Conservation (phyloP, 768 basidiomycete species). For the Phanerochaete carnosa region DNA sequence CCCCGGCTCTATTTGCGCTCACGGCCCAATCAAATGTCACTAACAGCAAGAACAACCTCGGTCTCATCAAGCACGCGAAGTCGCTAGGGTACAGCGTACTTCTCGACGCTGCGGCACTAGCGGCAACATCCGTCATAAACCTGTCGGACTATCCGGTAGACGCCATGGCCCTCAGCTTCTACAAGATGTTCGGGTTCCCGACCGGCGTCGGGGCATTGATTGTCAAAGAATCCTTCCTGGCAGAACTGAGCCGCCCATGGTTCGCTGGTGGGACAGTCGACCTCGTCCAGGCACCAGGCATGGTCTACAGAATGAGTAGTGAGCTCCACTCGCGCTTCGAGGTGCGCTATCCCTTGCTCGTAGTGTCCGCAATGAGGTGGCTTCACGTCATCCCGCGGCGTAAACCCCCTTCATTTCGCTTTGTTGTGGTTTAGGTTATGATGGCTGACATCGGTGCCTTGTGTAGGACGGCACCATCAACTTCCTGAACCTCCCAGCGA, state of each 20-base stretch:
- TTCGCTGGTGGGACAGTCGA: constrained; percentile 83
- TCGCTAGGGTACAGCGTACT: constrained; percentile 70
- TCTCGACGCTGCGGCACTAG: constrained; percentile 81
- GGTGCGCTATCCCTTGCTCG: constrained; percentile 36
- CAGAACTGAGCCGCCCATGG: constrained; percentile 67
- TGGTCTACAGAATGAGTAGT: constrained; percentile 54
- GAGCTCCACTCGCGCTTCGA: constrained; percentile 75
- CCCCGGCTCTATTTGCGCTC: constrained; percentile 66
- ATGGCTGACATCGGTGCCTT: constrained; percentile 12
- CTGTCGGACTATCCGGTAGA: constrained; percentile 67
- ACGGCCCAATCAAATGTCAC: constrained; percentile 84
- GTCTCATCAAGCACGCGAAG: constrained; percentile 59
- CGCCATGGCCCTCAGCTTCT: constrained; percentile 81
- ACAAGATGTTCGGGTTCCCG: constrained; percentile 90
- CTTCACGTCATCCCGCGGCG: neutral
- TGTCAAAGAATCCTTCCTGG: constrained; percentile 66
- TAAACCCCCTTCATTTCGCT: neutral
- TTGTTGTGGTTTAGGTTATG: neutral
- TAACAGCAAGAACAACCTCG: constrained; percentile 67
- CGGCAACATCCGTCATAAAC: constrained; percentile 66
- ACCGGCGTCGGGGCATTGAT: constrained; percentile 81
- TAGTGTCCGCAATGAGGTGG: neutral
- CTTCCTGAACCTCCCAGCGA: constrained; percentile 72
- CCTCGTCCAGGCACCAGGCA: constrained; percentile 80
- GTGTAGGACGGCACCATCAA: constrained; percentile 82